Evolutionary conservation across 371 early-diverging fungal species (phyloP).

Genomic region (Parasitella parasitica): DNA sequence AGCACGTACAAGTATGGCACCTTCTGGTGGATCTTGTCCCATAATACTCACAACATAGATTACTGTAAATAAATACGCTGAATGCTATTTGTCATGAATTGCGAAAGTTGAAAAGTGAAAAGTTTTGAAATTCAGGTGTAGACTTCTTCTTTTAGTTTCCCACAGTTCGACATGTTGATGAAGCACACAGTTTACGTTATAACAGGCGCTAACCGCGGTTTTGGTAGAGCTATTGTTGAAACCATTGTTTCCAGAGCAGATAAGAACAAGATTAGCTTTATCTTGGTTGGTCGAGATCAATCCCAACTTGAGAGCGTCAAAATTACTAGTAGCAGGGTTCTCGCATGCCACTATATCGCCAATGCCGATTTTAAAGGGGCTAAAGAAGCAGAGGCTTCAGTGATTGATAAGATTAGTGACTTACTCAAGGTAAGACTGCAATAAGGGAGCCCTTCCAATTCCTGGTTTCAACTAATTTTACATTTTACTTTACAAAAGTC

Average conservation of each 20-base stretch:
- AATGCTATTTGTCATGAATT: no score
- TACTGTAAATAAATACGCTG: no score
- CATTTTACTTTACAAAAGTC: no score
- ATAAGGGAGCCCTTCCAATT: no score
- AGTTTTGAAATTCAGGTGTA: no score
- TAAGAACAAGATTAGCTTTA: constrained; percentile 30
- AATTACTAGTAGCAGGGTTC: background rate
- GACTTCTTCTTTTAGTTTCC: constrained; percentile 5
- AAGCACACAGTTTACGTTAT: constrained; percentile 46
- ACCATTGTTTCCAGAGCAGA: constrained; percentile 25
- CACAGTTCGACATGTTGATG: constrained; percentile 11
- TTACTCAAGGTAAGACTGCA: constrained; percentile 11
- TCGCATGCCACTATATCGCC: constrained; percentile 18
- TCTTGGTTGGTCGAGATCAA: constrained; percentile 58
- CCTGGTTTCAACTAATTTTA: no score
- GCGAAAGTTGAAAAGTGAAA: no score
- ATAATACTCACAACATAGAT: no score
- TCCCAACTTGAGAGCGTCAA: constrained; percentile 22
- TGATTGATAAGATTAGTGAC: constrained; percentile 11
- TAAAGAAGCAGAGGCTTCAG: constrained; percentile 10
- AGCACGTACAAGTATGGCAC: no score
- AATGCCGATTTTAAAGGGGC: constrained; percentile 22
- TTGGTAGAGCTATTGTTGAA: constrained; percentile 69
- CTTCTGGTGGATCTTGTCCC: no score
- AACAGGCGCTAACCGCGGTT: constrained; percentile 85